phyloP scores from a whole-genome alignment of 2,329 filamentous ascomycete genomes.

The Trichoderma semiorbis region DNA sequence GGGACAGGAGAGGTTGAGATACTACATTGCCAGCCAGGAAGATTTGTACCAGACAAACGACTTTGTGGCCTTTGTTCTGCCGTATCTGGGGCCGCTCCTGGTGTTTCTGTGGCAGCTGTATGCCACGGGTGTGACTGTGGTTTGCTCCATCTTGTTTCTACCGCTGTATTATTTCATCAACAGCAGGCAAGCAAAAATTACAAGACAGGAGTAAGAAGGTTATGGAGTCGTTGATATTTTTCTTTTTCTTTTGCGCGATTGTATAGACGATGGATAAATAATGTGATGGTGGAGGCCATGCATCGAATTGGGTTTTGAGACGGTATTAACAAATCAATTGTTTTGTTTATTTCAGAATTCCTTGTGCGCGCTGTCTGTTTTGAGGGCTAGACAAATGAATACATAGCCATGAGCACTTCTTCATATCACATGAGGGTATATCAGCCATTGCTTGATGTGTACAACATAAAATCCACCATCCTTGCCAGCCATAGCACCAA shows the following conservation, averaged over 20 bases:
- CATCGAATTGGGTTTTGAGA: neutral
- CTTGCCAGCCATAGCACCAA: neutral
- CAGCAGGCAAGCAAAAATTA: slow-evolving; percentile 18
- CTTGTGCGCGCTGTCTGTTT: neutral
- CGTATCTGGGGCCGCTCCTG: slow-evolving; percentile 55
- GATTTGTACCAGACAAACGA: slow-evolving; percentile 79
- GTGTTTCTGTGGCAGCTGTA: slow-evolving; percentile 59
- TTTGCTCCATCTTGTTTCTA: slow-evolving; percentile 48
- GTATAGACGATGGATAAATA: neutral
- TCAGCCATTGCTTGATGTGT: neutral
- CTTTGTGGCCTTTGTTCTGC: slow-evolving; percentile 67
- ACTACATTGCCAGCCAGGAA: slow-evolving; percentile 73
- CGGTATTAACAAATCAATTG: neutral
- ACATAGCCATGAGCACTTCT: neutral
- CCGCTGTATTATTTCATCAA: slow-evolving; percentile 36
- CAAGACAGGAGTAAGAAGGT: neutral
- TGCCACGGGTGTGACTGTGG: slow-evolving; percentile 61
- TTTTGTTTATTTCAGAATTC: neutral
- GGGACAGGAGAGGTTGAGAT: slow-evolving; percentile 37
- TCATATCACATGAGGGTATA: neutral
- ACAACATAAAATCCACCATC: neutral
- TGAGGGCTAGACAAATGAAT: neutral
- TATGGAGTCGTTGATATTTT: neutral
- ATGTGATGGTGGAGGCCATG: neutral
- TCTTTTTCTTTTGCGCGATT: neutral